Base-by-base conservation (phyloP, 257 asterid genomes). In the Solanum peruvianum region DNA sequence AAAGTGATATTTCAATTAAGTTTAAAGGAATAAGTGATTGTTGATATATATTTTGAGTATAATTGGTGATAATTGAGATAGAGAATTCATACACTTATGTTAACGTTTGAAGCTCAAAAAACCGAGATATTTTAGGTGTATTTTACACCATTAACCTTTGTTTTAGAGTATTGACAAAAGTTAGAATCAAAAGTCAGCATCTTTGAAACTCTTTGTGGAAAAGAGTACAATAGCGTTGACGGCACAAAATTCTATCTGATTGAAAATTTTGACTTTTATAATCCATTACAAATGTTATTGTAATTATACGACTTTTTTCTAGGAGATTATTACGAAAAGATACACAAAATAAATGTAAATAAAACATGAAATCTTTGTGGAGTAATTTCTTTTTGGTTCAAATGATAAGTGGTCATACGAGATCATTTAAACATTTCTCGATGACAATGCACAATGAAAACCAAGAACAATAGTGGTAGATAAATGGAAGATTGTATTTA, bases 71-170 rank as follows among this genome's bases (percentile, higher is more conserved):
- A 62, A 0, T 4, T n/a, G 1, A n/a, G 7, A 10, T 62, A n/a
- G 16, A 0, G 11, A 62, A 62, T 0, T 56, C 1, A 2, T 20
- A 20, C 2, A 56, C 25, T 56, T 56, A 1, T 0, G 0, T 56
- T 0, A 3, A 20, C 0, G 2, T 58, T 20, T 58, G 0, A 20
- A 8, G 0, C 8, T 62, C 2, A 11, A 62, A 62, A 23, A 10
- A 62, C 2, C 1, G 6, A n/a, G 3, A 62, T 62, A 62, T 5
- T 11, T 62, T n/a, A 11, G 31, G 1, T n/a, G 7, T 0, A 20
- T 7, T 56, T 56, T 18, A 56, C 0, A 56, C 11, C n/a, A 56
- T 56, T 56, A 56, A 56, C n/a, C 64, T 56, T 56, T 56, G 70
- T 0, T 62, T 16, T n/a, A 62, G 31, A 62, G 8, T 62, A 23